These are phyloP conservation scores for Lepidopterella palustris DNA, from an alignment of 495 filamentous ascomycete species.

Conservation along the genomic window DNA sequence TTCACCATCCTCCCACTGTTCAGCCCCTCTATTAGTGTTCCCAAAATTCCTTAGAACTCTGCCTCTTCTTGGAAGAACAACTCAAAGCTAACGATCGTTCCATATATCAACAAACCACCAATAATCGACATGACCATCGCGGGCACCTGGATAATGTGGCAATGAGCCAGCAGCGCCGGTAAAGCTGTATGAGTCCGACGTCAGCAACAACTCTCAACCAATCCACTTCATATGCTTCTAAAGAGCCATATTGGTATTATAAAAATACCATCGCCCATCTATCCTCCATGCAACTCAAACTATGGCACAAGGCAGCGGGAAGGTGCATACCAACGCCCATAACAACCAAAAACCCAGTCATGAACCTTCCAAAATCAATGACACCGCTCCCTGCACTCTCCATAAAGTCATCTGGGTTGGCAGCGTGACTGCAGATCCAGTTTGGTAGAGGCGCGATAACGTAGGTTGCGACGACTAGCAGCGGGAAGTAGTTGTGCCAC, in stretches of 20 bases:
- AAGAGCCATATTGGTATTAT: too few relatives aligned
- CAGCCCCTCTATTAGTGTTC: not conserved
- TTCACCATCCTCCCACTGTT: not conserved
- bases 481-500: slow-evolving; percentile 83
- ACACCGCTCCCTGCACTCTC: slow-evolving; percentile 72
- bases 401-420: slow-evolving; percentile 96
- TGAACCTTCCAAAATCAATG: slow-evolving; percentile 86
- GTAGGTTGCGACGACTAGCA: slow-evolving; percentile 94
- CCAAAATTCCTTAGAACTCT: slow-evolving; percentile 51
- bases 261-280: too few relatives aligned
- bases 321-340: slow-evolving; percentile 88
- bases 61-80: slow-evolving; percentile 98
- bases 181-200: slow-evolving; percentile 54
- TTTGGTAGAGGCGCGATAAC: slow-evolving; percentile 90
- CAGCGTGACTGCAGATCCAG: slow-evolving; percentile 82
- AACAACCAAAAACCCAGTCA: slow-evolving; percentile 93
- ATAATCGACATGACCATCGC: slow-evolving; percentile 95
- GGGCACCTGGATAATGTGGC: slow-evolving; percentile 65
- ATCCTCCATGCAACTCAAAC: too few relatives aligned
- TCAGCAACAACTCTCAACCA: slow-evolving; percentile 13
- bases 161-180: slow-evolving; percentile 85
- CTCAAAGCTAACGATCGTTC: slow-evolving; percentile 92
- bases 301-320: not conserved
- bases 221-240: not conserved
- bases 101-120: slow-evolving; percentile 90